Percentiles rank a stretch among this genome's conserved stretches.
Conservation (phyloP, 2,329 filamentous ascomycete species). For the Hansfordia pulvinata region DNA sequence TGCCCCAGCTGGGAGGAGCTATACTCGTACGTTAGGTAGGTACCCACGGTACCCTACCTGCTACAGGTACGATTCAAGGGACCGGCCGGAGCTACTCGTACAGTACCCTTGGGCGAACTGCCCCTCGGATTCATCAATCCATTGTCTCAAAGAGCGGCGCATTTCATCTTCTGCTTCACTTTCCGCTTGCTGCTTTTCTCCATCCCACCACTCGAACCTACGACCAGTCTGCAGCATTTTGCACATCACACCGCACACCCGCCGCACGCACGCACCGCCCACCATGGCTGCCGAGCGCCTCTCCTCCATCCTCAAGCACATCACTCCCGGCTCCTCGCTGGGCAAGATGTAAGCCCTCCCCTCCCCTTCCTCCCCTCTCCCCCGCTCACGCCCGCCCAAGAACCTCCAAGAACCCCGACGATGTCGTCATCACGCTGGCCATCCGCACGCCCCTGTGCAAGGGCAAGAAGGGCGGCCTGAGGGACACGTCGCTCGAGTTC, state of each 20-base stretch:
- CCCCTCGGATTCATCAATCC: no score
- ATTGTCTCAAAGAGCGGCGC: no score
- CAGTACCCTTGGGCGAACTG: no score
- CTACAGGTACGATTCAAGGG: no score
- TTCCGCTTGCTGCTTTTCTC: neutral
- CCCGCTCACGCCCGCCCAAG: slow-evolving; percentile 26
- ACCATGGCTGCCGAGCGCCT: slow-evolving; percentile 77
- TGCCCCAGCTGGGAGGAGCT: no score
- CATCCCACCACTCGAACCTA: no score
- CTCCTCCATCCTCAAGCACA: slow-evolving; percentile 74
- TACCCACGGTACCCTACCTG: no score
- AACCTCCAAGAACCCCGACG: slow-evolving; percentile 84
- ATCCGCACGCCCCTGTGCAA: slow-evolving; percentile 82
- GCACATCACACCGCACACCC: neutral
- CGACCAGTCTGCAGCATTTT: no score
- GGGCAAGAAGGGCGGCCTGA: slow-evolving; percentile 83
- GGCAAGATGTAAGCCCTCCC: slow-evolving; percentile 55
- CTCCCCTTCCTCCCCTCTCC: slow-evolving; percentile 1
- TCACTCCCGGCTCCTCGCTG: slow-evolving; percentile 60
- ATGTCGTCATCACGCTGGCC: slow-evolving; percentile 91
- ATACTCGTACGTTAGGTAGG: no score
- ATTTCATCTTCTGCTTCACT: no score
- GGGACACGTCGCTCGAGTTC: slow-evolving; percentile 84
- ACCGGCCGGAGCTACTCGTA: no score
- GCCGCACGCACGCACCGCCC: slow-evolving; percentile 3